Base-by-base conservation (phyloP, 169 alveolate species). In the Plasmodium falciparum region DNA sequence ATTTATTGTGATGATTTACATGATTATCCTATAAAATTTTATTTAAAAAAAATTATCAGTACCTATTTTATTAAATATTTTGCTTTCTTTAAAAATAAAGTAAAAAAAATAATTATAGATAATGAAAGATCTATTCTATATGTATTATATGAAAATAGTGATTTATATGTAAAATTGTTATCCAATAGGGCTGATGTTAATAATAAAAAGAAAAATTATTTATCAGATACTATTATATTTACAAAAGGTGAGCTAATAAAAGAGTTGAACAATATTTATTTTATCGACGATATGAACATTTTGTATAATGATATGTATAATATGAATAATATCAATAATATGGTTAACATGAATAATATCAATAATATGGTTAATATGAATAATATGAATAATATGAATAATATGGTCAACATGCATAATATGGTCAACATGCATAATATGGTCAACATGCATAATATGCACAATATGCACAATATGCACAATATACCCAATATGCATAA, bases 121-220 rank as follows among this genome's bases (percentile, higher is more conserved):
- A 71, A 63, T 15, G 92, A 86, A 17, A 70, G 92, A 47, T 71
- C 88, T 9, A 86, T 86, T 45, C 20, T 86, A 70, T 86, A 86
- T 24, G 92, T 72, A 5, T 45, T 86, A 2, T 72, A 72, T 61
- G 70, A 65, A 8, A 86, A 72, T 50, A 56, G 88, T 20, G 78
- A 70, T 49, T 33, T 86, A 17, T 71, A 86, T 72, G 88, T 86
- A n/a, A 86, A 72, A 67, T 8, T 86, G 2, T 58, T 86, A 7
- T 5, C 59, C 20, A 58, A 20, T 22, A 3, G 17, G 12, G n/a
- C 9, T n/a, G 59, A 67, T 13, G 6, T 7, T 39, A 39, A 39
- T 5, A 39, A 1, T 39, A 69, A 49, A 0, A 56, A 61, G 6
- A 58, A 66, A 50, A 70, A 86, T 72, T 86, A 72, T 33, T 6